Evolutionary conservation across 2,329 filamentous ascomycete genomes (phyloP).

Genomic region (Trichoderma afroharzianum): DNA sequence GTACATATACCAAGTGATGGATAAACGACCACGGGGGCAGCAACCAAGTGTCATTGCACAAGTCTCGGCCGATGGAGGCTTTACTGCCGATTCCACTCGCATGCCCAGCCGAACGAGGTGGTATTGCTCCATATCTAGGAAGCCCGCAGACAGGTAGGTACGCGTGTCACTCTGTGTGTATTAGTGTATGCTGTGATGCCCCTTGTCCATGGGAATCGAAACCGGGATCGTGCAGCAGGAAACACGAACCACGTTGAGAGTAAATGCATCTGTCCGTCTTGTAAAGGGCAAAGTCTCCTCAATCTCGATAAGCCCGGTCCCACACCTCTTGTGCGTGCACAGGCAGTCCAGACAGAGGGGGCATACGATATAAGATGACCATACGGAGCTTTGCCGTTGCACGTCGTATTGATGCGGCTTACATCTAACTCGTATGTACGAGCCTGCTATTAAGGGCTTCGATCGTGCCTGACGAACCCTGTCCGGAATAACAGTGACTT

Average conservation of each 20-base stretch:
- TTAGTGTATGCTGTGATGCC: background rate
- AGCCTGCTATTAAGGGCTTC: background rate
- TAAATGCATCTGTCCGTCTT: background rate
- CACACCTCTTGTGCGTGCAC: background rate
- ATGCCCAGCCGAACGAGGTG: background rate
- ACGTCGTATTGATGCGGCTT: background rate
- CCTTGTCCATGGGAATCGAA: constrained; percentile 1
- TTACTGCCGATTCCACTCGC: background rate
- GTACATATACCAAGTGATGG: background rate
- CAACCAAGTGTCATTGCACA: background rate
- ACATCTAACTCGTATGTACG: background rate
- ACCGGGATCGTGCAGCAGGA: constrained; percentile 6
- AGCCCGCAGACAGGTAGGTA: background rate
- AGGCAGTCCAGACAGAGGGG: background rate
- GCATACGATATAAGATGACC: background rate
- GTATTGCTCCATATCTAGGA: background rate
- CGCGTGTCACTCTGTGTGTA: background rate
- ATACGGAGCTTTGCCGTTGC: background rate
- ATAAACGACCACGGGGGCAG: background rate
- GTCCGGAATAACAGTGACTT: background rate
- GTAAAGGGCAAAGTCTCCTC: background rate
- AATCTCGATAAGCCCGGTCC: constrained; percentile 3
- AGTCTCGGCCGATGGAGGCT: constrained; percentile 1
- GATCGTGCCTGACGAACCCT: background rate
- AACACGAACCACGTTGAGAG: constrained; percentile 5